Evolutionary conservation across 2,329 filamentous ascomycete species (phyloP).

Genomic region (Epichloe amarillans): DNA sequence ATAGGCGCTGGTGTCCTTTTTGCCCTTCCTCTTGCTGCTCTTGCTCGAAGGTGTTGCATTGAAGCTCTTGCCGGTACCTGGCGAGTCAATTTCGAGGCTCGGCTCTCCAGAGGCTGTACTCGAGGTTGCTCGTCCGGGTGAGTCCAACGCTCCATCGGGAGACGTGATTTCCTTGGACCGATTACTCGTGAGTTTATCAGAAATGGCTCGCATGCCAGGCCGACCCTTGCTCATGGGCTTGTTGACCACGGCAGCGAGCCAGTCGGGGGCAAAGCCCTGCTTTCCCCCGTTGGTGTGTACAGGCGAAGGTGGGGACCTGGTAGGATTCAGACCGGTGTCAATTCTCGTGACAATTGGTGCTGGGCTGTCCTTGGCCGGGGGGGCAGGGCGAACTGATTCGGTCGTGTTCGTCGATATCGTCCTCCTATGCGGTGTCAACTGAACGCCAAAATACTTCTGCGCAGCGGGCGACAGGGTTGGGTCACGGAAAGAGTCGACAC

Average conservation of each 20-base stretch:
- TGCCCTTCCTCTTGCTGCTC: slow-evolving; percentile 55
- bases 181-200: slow-evolving; percentile 54
- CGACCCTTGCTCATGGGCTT: slow-evolving; percentile 37
- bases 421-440: slow-evolving; percentile 37
- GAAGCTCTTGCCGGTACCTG: slow-evolving; percentile 46
- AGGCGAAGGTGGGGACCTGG: slow-evolving; percentile 28
- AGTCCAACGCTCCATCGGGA: slow-evolving; percentile 42
- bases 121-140: slow-evolving; percentile 65
- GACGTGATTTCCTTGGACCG: slow-evolving; percentile 38
- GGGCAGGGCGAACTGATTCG: slow-evolving; percentile 38
- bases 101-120: slow-evolving; percentile 50
- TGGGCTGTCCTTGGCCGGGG: slow-evolving; percentile 36
- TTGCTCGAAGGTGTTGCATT: slow-evolving; percentile 35
- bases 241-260: slow-evolving; percentile 38
- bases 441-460: slow-evolving; percentile 56
- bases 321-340: slow-evolving; percentile 29
- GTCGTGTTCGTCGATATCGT: slow-evolving; percentile 47
- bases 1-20: slow-evolving; percentile 97
- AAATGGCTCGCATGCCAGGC: slow-evolving; percentile 70
- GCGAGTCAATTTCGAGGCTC: slow-evolving; percentile 70
- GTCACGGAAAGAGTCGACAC: slow-evolving; percentile 61
- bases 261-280: slow-evolving; percentile 36
- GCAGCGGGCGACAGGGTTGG: slow-evolving; percentile 44
- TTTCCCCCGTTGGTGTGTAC: slow-evolving; percentile 18
- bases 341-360: slow-evolving; percentile 49